Evolutionary conservation across 805 yeast genomes (phyloP), one percentile per base, ranked within the genome.

Genomic region (Schizosaccharomyces cryophilus): DNA sequence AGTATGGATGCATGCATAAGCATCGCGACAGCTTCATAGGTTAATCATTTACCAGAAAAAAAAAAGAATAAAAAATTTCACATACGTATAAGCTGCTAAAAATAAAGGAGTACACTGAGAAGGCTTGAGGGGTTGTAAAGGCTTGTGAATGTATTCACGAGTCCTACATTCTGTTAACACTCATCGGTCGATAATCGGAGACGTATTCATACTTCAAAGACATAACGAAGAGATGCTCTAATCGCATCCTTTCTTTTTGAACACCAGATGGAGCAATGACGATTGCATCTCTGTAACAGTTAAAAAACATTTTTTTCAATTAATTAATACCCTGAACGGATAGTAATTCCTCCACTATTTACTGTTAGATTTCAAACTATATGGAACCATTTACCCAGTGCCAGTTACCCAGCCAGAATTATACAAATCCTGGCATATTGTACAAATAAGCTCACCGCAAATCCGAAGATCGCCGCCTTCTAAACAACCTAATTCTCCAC

Each of bases 201-300:
- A 35, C 1, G 40, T 15, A 19, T 24, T 15, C 56, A 24, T 51
- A 51, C 56, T 17, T 51, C 35, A 51, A 51, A 6, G 56, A 51
- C 73, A 82, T 80, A 15, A 87, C 87, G 70, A 87, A 87, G 80
- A 89, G 77, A 69, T 90, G 87, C 64, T 78, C 77, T 3, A 95
- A 95, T 51, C 77, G 72, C 80, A 89, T 82, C 63, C 88, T 75
- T 67, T 89, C 97, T 73, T 89, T 89, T 69, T 89, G 96, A 7
- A 89, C 95, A 1, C 96, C 96, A n/a, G 95, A 85, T 4, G 97
- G 96, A 0, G 96, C 94, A 51, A 89, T 77, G 69, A 78, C 89
- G 19, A 86, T 79, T 24, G 73, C 67, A 63, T 80, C 75, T 0
- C 76, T 66, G n/a, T 5, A 40, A 15, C 58, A 54, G 45, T 19